A percentile compares a stretch with the other conserved stretches of the same genome.
These are phyloP conservation scores for Nidularia sp. DNA, from an alignment of 768 basidiomycete species.

Conservation along the genomic window DNA sequence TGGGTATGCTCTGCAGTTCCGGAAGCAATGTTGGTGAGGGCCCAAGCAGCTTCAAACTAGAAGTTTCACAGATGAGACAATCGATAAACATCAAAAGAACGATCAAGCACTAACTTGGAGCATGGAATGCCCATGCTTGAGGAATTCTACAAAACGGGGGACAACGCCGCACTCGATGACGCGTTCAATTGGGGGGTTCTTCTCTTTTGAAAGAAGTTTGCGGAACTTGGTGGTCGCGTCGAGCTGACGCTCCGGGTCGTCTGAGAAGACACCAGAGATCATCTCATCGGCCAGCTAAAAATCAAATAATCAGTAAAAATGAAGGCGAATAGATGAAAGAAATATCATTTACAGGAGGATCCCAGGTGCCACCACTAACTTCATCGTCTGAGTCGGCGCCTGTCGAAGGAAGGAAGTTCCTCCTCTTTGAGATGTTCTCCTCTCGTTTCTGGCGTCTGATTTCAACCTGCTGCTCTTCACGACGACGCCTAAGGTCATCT, in stretches of 20 bases:
- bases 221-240: conserved; percentile 99
- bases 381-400: conserved; percentile 92
- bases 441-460: conserved; percentile 98
- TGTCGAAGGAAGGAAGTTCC: conserved; percentile 81
- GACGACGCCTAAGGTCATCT: conserved; percentile 91
- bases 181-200: conserved; percentile 97
- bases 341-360: conserved; percentile 60
- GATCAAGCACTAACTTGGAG: conserved; percentile 55
- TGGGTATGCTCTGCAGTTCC: conserved; percentile 98
- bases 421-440: conserved; percentile 96
- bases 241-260: conserved; percentile 86
- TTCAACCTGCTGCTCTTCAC: conserved; percentile 98
- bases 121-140: conserved; percentile 77
- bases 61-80: conserved; percentile 3
- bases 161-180: conserved; percentile 98
- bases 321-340: conserved; percentile 6
- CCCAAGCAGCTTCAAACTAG: conserved; percentile 98
- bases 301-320: conserved; percentile 8
- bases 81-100: conserved; percentile 1
- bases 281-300: conserved; percentile 82
- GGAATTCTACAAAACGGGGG: conserved; percentile 94
- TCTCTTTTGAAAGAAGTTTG: conserved; percentile 98
- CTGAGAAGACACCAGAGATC: conserved; percentile 90
- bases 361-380: conserved; percentile 64
- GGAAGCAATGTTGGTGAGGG: conserved; percentile 95